Base-by-base conservation (phyloP, 176 grass and related monocot genomes). In the Cenchrus americanus region DNA sequence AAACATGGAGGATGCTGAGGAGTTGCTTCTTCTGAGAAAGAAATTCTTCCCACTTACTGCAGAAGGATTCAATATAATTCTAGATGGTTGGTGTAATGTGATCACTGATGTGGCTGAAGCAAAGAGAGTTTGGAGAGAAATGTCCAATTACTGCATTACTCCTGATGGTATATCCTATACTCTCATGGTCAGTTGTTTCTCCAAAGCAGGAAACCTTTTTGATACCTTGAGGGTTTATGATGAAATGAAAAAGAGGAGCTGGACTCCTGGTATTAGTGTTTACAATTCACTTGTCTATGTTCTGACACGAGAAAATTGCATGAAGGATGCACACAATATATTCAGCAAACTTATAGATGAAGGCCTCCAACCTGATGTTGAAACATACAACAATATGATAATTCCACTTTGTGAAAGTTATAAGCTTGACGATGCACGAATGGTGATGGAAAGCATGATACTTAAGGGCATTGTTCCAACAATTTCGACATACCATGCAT, bases 121-220 rank as follows among this genome's bases (percentile, higher is more conserved):
- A 78, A 98, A 98, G 77, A 93, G 96, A 90, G 44, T 92, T 26
- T 98, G 93, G 96, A 88, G 93, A 86, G 96, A 95, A 86, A 98
- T 95, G 96, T 89, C 93, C 73, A 95, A 76, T 72, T 93, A 79
- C 83, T 98, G 96, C 83, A 92, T 98, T 51, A 88, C 54, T 68
- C 96, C 93, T 48, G 77, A 98, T 81, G 80, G 71, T 52, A 90
- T 68, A 76, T 93, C 93, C 62, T 98, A 95, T 80, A 71, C 77
- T 34, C 93, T 93, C 79, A 98, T 95, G 96, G 78, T 98, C 62
- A 66, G 88, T 91, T 98, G 96, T 85, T 98, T 95, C 83, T 85
- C 96, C 84, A 98, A 90, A 80, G 82, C 59, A 23, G 91, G 93
- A 27, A 98, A 93, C 84, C 89, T 98, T 71, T 98, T 92, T 88